Base-by-base conservation (phyloP, 2,329 filamentous ascomycete species). In the Fusarium sp. region DNA sequence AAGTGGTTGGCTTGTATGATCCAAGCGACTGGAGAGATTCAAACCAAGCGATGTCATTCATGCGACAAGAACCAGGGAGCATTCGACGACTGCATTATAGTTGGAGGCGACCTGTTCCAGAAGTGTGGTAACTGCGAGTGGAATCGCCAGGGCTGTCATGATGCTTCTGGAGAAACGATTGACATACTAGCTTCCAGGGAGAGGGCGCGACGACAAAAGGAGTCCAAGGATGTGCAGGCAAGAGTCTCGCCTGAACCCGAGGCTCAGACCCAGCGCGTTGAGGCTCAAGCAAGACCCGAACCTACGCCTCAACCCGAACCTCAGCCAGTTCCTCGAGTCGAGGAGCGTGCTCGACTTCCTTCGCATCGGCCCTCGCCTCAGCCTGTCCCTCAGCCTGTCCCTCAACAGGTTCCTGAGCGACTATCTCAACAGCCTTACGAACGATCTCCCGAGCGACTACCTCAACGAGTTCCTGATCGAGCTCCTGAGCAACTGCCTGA, bases 81-180 rank as follows among this genome's bases (percentile, higher is more conserved):
- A 0, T 86, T 84, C 67, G 79, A 80, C 2, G 77, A 80, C 5
- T 86, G 84, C 70, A 78, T 85, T 53, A 78, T 82, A 23, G 74
- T 83, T 13, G 80, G 79, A 5, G 80, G 78, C 4, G 72, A 75
- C 6, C 75, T 81, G 4, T 84, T 85, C 57, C 79, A 80, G 4
- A 81, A 82, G 27, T 86, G 84, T 62, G 84, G 82, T 29, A 86
- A 85, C 66, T 86, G 84, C 66, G 82, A 85, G 68, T 86, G 83
- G 83, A 82, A 81, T 64, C 79, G 78, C 2, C 77, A 79, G 57
- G 76, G 76, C 16, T 82, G 80, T 44, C 78, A 79, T 44, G 75
- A 73, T 11, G 75, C 75, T 1, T 74, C 74, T n/a, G 74, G 68
- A 6, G 65, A 74, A 18, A 66, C 62, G 16, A 70, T 75, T 27